phyloP scores from a whole-genome alignment of 2,329 filamentous ascomycete genomes.

The Penicillium frequentans region DNA sequence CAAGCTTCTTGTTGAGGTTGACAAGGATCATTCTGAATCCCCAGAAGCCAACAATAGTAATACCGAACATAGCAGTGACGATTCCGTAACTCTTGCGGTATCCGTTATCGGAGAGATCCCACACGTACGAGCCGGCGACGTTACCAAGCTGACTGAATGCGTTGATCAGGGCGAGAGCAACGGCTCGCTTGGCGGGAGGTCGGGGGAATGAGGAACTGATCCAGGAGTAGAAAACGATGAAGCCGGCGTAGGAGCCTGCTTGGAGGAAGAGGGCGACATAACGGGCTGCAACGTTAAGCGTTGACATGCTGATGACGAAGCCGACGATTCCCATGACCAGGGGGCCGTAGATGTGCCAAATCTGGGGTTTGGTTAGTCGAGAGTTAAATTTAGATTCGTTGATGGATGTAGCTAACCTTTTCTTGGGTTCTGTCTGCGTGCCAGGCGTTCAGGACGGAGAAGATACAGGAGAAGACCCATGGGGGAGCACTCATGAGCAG shows the following conservation, averaged over 20 bases:
- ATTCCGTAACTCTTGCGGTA: conserved; percentile 66
- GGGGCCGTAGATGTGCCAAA: conserved; percentile 59
- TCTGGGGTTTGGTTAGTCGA: conserved; percentile 35
- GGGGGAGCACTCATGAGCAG: conserved; percentile 41
- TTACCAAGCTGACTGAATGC: conserved; percentile 61
- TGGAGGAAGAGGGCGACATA: conserved; percentile 63
- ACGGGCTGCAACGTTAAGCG: conserved; percentile 55
- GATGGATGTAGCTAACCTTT: conserved; percentile 20
- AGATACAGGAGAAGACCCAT: conserved; percentile 59
- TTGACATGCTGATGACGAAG: conserved; percentile 62
- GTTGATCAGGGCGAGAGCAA: conserved; percentile 74
- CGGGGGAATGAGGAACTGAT: conserved; percentile 57
- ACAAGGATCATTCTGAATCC: conserved; percentile 50
- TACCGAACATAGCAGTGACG: conserved; percentile 63
- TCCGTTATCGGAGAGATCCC: conserved; percentile 59
- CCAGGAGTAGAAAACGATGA: conserved; percentile 33
- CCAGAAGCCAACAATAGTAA: conserved; percentile 51
- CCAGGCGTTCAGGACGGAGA: conserved; percentile 58
- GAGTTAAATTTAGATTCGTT: neutral
- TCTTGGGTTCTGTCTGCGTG: conserved; percentile 58
- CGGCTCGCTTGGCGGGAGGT: conserved; percentile 71
- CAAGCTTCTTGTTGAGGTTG: conserved; percentile 27
- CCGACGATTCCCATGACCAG: conserved; percentile 56
- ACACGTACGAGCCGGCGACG: conserved; percentile 63
- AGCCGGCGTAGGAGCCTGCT: conserved; percentile 57